A percentile compares a stretch with the other conserved stretches of the same genome.
phyloP scores from a whole-genome alignment of 352 stramenopile genomes.

The Lagenidium giganteum region DNA sequence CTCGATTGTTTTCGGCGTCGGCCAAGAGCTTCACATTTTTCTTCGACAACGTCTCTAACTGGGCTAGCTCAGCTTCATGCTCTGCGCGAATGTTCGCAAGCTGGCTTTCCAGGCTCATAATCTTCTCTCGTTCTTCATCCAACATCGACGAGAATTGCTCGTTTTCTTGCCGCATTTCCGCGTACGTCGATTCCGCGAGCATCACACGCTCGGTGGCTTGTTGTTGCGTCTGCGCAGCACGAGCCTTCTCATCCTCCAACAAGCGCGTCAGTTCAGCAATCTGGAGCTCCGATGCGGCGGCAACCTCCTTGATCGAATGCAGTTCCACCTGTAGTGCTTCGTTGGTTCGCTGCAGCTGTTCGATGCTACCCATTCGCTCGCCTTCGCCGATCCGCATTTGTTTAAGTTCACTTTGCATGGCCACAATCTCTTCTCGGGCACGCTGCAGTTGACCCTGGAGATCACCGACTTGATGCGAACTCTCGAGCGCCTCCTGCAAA shows the following conservation, averaged over 20 bases:
- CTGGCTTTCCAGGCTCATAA: constrained; percentile 40
- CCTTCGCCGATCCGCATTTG: constrained; percentile 14
- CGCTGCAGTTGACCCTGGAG: constrained; percentile 7
- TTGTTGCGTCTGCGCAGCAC: constrained; percentile 22
- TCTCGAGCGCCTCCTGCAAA: constrained; percentile 10
- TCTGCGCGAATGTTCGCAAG: constrained; percentile 27
- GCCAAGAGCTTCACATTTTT: constrained; percentile 57
- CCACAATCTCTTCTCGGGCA: constrained; percentile 2
- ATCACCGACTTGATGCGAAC: constrained; percentile 1
- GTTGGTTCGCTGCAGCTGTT: constrained; percentile 9
- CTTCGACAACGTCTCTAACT: constrained; percentile 52
- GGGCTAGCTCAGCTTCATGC: constrained; percentile 28
- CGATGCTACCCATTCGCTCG: constrained; percentile 6
- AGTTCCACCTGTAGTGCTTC: constrained; percentile 31
- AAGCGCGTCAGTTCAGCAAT: constrained; percentile 28
- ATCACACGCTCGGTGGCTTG: constrained; percentile 16
- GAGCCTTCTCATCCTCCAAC: constrained; percentile 24
- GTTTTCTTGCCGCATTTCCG: constrained; percentile 39
- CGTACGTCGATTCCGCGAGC: constrained; percentile 19
- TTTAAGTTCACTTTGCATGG: constrained; percentile 6
- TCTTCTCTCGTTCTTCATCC: constrained; percentile 31
- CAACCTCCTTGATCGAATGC: constrained; percentile 20
- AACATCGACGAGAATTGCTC: constrained; percentile 43
- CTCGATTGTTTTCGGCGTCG: constrained; percentile 37
- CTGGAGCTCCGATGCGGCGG: constrained; percentile 28